Evolutionary conservation across 495 filamentous ascomycete species (phyloP), one percentile per base, ranked within the genome.

Genomic region (Penicillium longicatenatum): DNA sequence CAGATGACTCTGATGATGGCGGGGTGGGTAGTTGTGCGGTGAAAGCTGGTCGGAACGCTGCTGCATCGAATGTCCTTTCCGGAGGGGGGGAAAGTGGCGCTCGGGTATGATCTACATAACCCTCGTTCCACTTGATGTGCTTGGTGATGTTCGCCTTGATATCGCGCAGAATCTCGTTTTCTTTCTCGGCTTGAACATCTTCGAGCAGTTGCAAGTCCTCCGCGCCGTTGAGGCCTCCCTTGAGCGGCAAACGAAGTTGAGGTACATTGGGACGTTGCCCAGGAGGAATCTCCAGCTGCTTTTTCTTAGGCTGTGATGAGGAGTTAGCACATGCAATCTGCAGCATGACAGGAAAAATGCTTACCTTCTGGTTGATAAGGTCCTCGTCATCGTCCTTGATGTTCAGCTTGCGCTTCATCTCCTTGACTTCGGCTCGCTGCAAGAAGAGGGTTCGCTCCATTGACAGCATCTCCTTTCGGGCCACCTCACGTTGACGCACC

Each of bases 361-460:
- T 73, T 76, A 93, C 91, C 84, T 94, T 94, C 66, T 93, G 89
- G 73, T 93, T 93, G 78, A 95, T 87, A 62, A 98, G 84, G 65
- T 97, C 93, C 62, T 98, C 95, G 70, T 98, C 94, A 57, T 93
- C 90, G 53, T 85, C 86, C 79, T 93, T 96, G 76, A 97, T 89
- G 61, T 88, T 86, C 50, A 96, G 82, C 68, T 90, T 92, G 65
- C 89, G 81, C 79, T 97, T 97, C 66, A 86, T 85, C 54, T 93
- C 86, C 78, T 93, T 93, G 48, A 97, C 82, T 65, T 85, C 83
- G 39, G 82, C 76, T 30, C 95, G 85, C 64, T 92, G 82, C 66
- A 91, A 81, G 75, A 97, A 98, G 53, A 98, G 82, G 44, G 81
- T 72, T 53, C 81, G 82, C 54, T 96, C 91, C 29, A 85, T 75